A percentile compares a stretch with the other conserved stretches of the same genome.
These are phyloP conservation scores for Epichloe scottii DNA, from an alignment of 2,329 filamentous ascomycete genomes.

Conservation along the genomic window DNA sequence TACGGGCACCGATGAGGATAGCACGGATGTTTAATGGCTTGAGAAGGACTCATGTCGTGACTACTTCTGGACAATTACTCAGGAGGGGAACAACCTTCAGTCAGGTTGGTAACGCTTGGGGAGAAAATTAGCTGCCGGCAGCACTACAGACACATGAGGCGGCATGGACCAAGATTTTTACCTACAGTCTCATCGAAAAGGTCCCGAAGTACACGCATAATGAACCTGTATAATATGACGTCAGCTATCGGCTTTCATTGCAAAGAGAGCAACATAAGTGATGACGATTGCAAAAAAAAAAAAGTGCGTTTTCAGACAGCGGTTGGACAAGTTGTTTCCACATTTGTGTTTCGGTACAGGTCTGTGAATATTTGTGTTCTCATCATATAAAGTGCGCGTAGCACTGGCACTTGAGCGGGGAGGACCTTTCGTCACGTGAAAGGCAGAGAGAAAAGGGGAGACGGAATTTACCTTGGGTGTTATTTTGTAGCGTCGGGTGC, in stretches of 20 bases:
- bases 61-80: neutral
- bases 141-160: neutral
- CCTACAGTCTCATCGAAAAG: neutral
- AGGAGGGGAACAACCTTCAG: too few species aligned
- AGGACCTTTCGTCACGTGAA: neutral
- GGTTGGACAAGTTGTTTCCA: constrained; percentile 67
- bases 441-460: neutral
- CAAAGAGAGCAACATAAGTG: neutral
- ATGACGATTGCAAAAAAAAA: neutral
- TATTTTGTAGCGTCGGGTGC: neutral
- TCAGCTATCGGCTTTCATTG: neutral
- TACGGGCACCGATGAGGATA: constrained; percentile 39
- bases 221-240: neutral
- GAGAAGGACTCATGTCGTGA: too few species aligned
- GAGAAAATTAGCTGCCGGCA: neutral
- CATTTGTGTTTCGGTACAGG: constrained; percentile 66
- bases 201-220: neutral
- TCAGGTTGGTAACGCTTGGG: too few species aligned
- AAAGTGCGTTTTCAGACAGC: constrained; percentile 51
- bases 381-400: constrained; percentile 41
- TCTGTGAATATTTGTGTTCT: constrained; percentile 62
- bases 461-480: constrained; percentile 25
- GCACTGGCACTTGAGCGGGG: constrained; percentile 2
- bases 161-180: neutral
- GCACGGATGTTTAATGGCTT: constrained; percentile 36